phyloP scores from a whole-genome alignment of 495 filamentous ascomycete genomes.

The Massariosphaeria phaeospora region DNA sequence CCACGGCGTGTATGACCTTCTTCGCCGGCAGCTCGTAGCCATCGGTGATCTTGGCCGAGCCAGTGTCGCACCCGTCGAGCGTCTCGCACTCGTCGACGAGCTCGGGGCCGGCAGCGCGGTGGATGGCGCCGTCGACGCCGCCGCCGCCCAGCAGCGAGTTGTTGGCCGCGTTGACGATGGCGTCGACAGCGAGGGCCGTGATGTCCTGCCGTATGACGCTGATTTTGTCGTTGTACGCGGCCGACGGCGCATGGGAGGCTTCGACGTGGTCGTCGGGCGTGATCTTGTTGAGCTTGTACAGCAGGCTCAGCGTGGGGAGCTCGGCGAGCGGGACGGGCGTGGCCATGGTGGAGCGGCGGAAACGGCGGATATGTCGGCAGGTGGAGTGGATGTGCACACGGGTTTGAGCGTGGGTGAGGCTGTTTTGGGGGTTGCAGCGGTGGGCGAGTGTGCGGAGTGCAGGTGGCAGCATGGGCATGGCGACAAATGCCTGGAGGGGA shows the following conservation, averaged over 20 bases:
- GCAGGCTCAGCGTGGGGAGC: constrained; percentile 60
- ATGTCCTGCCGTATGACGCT: constrained; percentile 72
- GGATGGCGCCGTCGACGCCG: constrained; percentile 71
- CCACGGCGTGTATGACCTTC: constrained; percentile 84
- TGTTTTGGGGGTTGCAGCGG: no score
- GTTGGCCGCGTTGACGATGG: constrained; percentile 94
- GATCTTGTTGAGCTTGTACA: constrained; percentile 51
- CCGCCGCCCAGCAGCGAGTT: constrained; percentile 71
- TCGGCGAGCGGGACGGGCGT: constrained; percentile 42
- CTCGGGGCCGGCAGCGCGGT: constrained; percentile 67
- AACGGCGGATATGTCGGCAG: not conserved
- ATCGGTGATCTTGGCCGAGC: constrained; percentile 75
- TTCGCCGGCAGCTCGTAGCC: constrained; percentile 71
- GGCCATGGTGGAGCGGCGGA: constrained; percentile 19
- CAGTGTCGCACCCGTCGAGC: constrained; percentile 68
- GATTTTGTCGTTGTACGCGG: constrained; percentile 63
- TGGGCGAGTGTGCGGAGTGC: no score
- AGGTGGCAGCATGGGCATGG: no score
- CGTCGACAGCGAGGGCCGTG: constrained; percentile 70
- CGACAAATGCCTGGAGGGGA: no score
- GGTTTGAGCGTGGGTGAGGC: no score
- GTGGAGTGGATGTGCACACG: no score
- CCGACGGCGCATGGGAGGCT: constrained; percentile 26
- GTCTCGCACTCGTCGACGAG: constrained; percentile 65
- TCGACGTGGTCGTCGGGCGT: constrained; percentile 19